These are phyloP conservation scores for Xylaria sp. DNA, from an alignment of 2,329 filamentous ascomycete genomes.

Conservation along the genomic window DNA sequence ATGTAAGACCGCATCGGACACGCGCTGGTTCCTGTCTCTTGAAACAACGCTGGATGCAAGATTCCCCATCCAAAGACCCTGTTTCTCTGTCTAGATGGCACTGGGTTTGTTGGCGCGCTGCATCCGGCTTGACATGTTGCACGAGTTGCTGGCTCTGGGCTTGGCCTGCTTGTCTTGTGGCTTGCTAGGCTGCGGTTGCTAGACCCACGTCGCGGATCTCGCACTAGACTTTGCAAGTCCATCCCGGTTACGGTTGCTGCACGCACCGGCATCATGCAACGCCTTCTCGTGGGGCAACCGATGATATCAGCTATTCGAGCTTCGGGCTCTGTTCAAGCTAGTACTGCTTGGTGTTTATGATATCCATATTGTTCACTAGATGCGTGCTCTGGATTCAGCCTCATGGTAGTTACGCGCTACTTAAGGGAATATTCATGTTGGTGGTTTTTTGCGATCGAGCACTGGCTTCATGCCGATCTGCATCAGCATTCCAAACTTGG, in stretches of 20 bases:
- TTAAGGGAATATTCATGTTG: background rate
- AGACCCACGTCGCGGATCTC: conserved; percentile 12
- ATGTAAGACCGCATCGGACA: conserved; percentile 30
- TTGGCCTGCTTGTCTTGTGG: conserved; percentile 9
- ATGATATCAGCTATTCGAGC: conserved; percentile 16
- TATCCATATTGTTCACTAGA: background rate
- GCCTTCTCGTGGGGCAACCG: conserved; percentile 28
- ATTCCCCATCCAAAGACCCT: conserved; percentile 14
- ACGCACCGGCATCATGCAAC: conserved; percentile 30
- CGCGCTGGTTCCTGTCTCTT: conserved; percentile 16
- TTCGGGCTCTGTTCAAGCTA: conserved; percentile 11
- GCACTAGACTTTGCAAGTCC: conserved; percentile 8
- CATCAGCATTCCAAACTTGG: conserved; percentile 28
- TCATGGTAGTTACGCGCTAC: background rate
- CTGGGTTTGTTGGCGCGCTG: background rate
- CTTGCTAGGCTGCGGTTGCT: conserved; percentile 18
- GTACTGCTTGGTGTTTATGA: conserved; percentile 4
- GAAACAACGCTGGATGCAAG: conserved; percentile 4
- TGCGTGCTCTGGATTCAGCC: background rate
- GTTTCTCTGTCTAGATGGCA: background rate
- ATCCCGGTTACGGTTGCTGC: conserved; percentile 23
- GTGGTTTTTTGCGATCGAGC: conserved; percentile 10
- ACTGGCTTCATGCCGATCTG: conserved; percentile 8
- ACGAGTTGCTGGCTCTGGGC: conserved; percentile 24
- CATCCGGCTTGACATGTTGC: conserved; percentile 19